Evolutionary conservation across 257 asterid genomes (phyloP), one percentile per base, ranked within the genome.

Genomic region (Solanum stenotomum): DNA sequence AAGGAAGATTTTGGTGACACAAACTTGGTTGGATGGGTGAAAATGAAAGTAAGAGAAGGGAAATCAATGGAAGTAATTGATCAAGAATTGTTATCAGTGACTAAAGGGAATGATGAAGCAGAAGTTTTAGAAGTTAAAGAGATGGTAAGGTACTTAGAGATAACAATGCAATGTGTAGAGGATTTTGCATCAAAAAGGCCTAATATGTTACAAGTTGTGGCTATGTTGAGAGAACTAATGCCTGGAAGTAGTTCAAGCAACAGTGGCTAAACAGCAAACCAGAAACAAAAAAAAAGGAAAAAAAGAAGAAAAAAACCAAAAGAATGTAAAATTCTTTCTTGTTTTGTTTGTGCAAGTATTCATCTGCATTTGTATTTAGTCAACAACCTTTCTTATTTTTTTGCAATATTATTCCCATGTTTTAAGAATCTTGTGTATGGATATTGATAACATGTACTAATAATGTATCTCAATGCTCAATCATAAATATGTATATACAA

Each of bases 1-100:
- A 96, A 96, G 92, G 99, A 96, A 40, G 99, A 96, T 70, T 96
- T 96, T 44, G 99, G 99, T 3, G 99, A 96, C 88, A 96, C 99
- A 4, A 96, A 96, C 83, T 83, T 96, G 67, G 99, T 96, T 27
- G 99, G 99, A 84, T 96, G 99, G 99, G 98, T 94, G 91, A 96
- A 96, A 91, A 88, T 92, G 90, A 96, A 96, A 91, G 98, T 95
- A 86, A 93, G 98, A 89, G 99, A 96, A 68, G 99, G 98, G 35
- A 96, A 91, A 84, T 96, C 95, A 11, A 94, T 94, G 96, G 99
- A 95, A 89, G 99, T 96, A 2, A 94, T 96, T 33, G 98, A 96
- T 76, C 89, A 72, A 4, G 94, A 93, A 34, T 87, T 96, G 88
- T 18, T 93, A 46, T 49, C 89, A 3, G 95, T 87, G 79, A 79